Base-by-base conservation (phyloP, 805 yeast species). In the Ogataea ganodermae region DNA sequence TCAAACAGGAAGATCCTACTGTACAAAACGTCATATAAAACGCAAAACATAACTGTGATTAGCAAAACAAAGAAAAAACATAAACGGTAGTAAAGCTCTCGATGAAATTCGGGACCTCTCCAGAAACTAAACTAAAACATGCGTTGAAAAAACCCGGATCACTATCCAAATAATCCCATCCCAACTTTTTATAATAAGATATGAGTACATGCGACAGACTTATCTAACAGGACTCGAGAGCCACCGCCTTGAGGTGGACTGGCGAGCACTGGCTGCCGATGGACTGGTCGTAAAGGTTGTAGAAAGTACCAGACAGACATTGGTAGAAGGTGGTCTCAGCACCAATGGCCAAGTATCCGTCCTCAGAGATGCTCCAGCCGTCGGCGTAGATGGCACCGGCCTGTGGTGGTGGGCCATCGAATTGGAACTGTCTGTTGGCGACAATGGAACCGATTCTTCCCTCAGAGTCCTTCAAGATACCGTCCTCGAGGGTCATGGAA, bases 391-490 rank as follows among this genome's bases (percentile, higher is more conserved):
- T 73, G 45, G 79, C 70, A 65, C 79, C 79, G 43, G 79, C 83
- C 68, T 79, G 84, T 53, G 83, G 83, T 66, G 81, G 79, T 43
- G 83, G 83, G 59, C 83, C 84, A 60, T 79, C 84, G 59, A 79
- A 79, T 68, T 79, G 84, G 78, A 79, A 79, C 68, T 79, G 84
- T 69, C 79, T 71, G 78, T 77, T 77, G 49, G 82, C 77, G 54
- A 78, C 83, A 65, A 78, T 78, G 38, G 82, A 74, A 58, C 83
- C 83, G 48, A 78, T 68, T 73, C 83, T 76, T 43, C 76, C 76
- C 50, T 65, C 54, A 18, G 74, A 56, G 57, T 78, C 83, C 16
- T 60, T 72, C 57, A 79, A 70, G 44, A 73, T 58, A 52, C 76
- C 68, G 39, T 57, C 65, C 26, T 63, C 57, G 62, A 79, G 71